Percentiles rank a stretch among this genome's conserved stretches.
phyloP scores from a whole-genome alignment of 208 protist genomes.

The Leishmania arabica region DNA sequence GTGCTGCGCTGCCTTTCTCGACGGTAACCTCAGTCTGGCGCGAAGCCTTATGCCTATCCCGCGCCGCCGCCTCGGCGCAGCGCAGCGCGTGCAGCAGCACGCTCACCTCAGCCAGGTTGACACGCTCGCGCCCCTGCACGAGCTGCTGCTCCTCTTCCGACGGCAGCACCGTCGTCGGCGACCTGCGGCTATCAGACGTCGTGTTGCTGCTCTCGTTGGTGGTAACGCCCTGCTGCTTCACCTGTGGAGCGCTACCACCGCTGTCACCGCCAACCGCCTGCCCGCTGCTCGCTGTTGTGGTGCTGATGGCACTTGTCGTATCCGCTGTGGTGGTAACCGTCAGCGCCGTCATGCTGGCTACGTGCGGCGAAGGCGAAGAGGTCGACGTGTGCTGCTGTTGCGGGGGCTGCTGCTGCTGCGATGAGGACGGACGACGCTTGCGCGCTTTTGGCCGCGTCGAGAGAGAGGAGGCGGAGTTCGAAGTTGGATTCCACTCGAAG shows the following conservation, averaged over 20 bases:
- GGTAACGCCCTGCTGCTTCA: neutral
- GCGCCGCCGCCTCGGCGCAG: slow-evolving; percentile 10
- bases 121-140: neutral
- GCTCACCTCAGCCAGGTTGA: slow-evolving; percentile 19
- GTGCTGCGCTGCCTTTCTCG: neutral
- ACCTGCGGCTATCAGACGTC: slow-evolving; percentile 18
- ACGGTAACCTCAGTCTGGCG: neutral
- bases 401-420: neutral
- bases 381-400: slow-evolving; percentile 13
- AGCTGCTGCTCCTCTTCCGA: slow-evolving; percentile 4
- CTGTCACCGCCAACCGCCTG: neutral
- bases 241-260: neutral
- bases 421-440: neutral
- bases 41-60: neutral
- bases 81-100: slow-evolving; percentile 32
- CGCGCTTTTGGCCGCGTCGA: neutral
- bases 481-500: slow-evolving; percentile 79
- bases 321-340: slow-evolving; percentile 3
- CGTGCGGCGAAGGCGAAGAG: slow-evolving; percentile 27
- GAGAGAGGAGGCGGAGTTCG: slow-evolving; percentile 32
- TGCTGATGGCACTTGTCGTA: neutral
- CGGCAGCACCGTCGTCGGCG: slow-evolving; percentile 22
- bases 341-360: slow-evolving; percentile 22
- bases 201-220: neutral
- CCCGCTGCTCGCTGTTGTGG: slow-evolving; percentile 3